A percentile compares a stretch with the other conserved stretches of the same genome.
Conservation (phyloP, 2,329 filamentous ascomycete species). For the Metarhizium sp. region DNA sequence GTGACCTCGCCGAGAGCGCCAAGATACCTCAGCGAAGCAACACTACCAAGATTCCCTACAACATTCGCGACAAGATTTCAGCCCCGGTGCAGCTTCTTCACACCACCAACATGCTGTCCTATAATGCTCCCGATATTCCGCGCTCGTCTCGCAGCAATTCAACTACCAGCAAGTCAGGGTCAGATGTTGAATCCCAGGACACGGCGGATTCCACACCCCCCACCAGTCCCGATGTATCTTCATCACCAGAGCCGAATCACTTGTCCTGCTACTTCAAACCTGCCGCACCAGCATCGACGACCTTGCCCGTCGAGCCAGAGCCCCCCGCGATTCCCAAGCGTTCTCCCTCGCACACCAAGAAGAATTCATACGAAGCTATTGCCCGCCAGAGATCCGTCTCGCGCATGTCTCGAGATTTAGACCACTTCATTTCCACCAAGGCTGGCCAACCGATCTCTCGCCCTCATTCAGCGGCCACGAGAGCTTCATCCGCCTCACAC, state of each 20-base stretch:
- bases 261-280: constrained; percentile 56
- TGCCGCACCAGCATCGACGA: constrained; percentile 31
- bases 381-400: constrained; percentile 56
- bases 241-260: constrained; percentile 55
- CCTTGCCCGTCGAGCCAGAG: constrained; percentile 24
- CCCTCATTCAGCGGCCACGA: constrained; percentile 46
- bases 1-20: constrained; percentile 33
- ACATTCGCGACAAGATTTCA: constrained; percentile 68
- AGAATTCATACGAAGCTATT: constrained; percentile 64
- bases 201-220: constrained; percentile 49
- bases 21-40: constrained; percentile 38
- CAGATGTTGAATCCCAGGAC: constrained; percentile 62
- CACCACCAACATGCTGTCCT: constrained; percentile 92
- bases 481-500: constrained; percentile 38
- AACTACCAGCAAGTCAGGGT: constrained; percentile 49
- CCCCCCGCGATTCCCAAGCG: constrained; percentile 59
- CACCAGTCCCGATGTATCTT: constrained; percentile 58
- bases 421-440: constrained; percentile 45
- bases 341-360: constrained; percentile 81
- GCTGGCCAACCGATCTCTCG: constrained; percentile 46
- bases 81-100: constrained; percentile 78
- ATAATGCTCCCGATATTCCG: constrained; percentile 80
- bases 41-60: constrained; percentile 35
- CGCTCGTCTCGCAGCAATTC: constrained; percentile 40
- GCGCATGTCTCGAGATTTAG: constrained; percentile 45